Evolutionary conservation across 2,329 filamentous ascomycete genomes (phyloP), one percentile per base, ranked within the genome.

Genomic region (Botrytis aclada): DNA sequence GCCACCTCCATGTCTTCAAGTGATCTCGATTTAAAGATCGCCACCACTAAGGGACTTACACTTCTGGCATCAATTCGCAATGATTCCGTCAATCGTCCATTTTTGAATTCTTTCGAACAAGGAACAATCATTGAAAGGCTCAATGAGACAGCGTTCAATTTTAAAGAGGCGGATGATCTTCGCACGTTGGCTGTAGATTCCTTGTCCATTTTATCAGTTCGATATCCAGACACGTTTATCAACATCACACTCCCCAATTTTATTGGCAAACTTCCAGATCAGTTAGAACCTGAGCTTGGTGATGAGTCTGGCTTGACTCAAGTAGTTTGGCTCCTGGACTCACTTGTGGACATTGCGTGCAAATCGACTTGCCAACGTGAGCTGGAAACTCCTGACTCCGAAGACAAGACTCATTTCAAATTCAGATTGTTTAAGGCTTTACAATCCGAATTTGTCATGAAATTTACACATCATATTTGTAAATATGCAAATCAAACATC

Each of bases 11-110:
- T 60, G 54, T 34, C 71, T 41, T 64, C 56, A 22, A 70, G 74
- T 29, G 76, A 80, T 56, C 62, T 74, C 14, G 60, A 75, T 4
- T 76, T 74, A 54, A 74, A 74, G 45, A 72, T 76, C 20, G 69
- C 75, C 14, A 75, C 78, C 3, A 75, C 79, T 34, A 73, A 78
- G 60, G 79, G 80, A 9, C 70, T 81, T 2, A 71, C 74, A 12
- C 29, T 77, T 7, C 72, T 81, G 9, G 74, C 77, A 18, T 65
- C 73, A 9, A 75, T 80, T n/a, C 77, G 76, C 16, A 71, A 74
- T 1, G 78, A 75, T 54, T 72, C 70, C 10, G 54, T 32, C 3
- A 16, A 69, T 18, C 37, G 47, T 29, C 41, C 47, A 25, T 73
- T 80, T 45, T 72, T 80, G 7, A 74, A 75, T 8, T 73, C 71